Conservation (phyloP, 169 alveolate species). For the Cyclospora cayetanensis region DNA sequence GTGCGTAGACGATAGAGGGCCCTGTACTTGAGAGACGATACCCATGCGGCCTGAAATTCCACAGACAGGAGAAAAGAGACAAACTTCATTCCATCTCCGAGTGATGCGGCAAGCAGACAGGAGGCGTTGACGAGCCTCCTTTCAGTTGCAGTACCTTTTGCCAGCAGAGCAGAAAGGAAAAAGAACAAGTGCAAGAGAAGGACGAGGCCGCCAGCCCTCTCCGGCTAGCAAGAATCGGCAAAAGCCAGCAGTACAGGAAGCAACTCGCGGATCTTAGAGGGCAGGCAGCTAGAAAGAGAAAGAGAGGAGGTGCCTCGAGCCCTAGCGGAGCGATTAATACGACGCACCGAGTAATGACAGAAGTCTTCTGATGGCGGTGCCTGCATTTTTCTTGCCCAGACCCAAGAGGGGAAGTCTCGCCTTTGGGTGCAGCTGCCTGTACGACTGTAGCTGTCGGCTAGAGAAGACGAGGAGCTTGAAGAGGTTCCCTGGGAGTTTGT, state of each 20-base stretch:
- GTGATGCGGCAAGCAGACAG: background rate
- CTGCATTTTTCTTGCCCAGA: slow-evolving; percentile 50
- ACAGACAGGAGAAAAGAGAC: too few species aligned
- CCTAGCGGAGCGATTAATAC: background rate
- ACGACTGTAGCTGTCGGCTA: slow-evolving; percentile 57
- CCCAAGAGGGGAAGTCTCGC: slow-evolving; percentile 62
- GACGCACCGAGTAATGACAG: slow-evolving; percentile 53
- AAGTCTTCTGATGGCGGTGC: slow-evolving; percentile 63
- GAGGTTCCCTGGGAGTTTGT: slow-evolving; percentile 47
- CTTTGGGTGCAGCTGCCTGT: slow-evolving; percentile 54
- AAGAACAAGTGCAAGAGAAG: background rate
- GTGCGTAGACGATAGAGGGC: background rate
- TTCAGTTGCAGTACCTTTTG: background rate
- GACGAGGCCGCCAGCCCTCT: background rate
- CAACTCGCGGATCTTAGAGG: too few species aligned
- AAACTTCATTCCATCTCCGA: too few species aligned
- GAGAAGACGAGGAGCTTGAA: slow-evolving; percentile 61
- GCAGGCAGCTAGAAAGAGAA: too few species aligned
- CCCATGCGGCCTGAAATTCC: slow-evolving; percentile 59
- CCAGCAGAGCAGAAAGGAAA: too few species aligned
- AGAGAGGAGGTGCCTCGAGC: too few species aligned
- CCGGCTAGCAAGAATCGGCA: background rate
- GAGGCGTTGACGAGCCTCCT: background rate
- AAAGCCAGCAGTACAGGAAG: background rate
- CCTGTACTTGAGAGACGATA: background rate